Evolutionary conservation across 2,329 filamentous ascomycete species (phyloP).

Genomic region (Pseudopithomyces maydicus): DNA sequence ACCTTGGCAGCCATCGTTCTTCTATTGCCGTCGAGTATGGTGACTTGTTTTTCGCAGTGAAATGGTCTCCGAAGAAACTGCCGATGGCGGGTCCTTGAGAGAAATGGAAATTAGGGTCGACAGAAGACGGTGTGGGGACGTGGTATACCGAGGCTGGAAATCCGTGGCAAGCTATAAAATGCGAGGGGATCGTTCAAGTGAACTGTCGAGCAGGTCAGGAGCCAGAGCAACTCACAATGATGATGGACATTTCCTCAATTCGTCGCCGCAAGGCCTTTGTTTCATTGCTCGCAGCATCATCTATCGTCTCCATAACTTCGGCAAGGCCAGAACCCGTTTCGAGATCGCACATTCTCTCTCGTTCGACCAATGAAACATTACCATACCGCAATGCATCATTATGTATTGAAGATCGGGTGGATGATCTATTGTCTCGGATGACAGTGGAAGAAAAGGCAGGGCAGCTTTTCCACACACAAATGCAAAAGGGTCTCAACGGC

Average conservation of each 20-base stretch:
- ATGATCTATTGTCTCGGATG: constrained; percentile 54
- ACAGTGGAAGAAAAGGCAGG: constrained; percentile 56
- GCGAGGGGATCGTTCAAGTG: background rate
- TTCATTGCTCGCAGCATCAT: background rate
- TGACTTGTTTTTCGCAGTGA: background rate
- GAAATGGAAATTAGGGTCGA: background rate
- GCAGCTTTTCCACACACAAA: constrained; percentile 53
- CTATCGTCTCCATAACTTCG: background rate
- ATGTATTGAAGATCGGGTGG: constrained; percentile 53
- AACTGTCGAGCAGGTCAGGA: background rate
- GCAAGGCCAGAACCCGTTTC: background rate
- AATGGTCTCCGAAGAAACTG: background rate
- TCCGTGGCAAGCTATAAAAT: background rate
- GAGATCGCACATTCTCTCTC: background rate
- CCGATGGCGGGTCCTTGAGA: background rate
- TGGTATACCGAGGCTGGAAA: background rate
- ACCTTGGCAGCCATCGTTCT: constrained; percentile 6
- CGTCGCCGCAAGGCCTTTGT: background rate
- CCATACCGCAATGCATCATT: constrained; percentile 46
- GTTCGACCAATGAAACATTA: constrained; percentile 12
- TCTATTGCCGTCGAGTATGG: background rate
- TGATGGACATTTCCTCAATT: background rate
- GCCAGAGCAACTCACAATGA: background rate
- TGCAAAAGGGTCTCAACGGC: constrained; percentile 39
- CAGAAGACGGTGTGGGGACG: background rate